These are phyloP conservation scores for Colletotrichum musicola DNA, from an alignment of 2,329 filamentous ascomycete species.

Conservation along the genomic window DNA sequence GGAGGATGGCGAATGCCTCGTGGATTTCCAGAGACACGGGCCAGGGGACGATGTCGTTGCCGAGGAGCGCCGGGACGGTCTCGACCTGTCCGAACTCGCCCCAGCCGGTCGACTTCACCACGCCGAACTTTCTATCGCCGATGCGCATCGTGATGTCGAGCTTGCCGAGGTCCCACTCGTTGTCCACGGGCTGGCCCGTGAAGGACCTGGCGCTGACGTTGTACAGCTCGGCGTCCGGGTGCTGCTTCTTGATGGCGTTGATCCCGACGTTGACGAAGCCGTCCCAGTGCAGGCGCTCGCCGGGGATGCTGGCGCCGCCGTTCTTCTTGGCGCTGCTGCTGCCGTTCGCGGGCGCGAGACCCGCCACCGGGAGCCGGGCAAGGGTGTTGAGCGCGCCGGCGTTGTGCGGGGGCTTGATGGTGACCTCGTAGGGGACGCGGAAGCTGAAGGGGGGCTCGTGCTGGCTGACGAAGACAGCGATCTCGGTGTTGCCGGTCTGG, in stretches of 20 bases:
- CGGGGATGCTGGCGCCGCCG: too few relatives aligned
- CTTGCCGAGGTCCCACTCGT: background rate
- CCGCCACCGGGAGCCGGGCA: background rate
- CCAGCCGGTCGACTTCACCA: background rate
- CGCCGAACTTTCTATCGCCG: background rate
- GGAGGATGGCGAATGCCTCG: background rate
- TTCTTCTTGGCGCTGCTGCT: background rate
- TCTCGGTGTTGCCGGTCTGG: background rate
- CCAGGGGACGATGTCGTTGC: background rate
- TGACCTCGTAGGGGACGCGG: background rate
- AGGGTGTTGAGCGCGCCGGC: background rate
- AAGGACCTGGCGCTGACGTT: background rate
- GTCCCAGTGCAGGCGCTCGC: background rate
- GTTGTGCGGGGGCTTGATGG: background rate
- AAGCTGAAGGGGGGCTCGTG: background rate
- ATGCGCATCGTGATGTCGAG: background rate
- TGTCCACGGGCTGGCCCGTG: background rate
- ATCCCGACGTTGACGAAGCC: background rate
- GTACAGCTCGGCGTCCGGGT: background rate
- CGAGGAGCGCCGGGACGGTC: background rate
- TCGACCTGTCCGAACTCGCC: background rate
- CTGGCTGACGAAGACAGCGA: background rate
- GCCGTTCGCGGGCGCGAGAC: background rate
- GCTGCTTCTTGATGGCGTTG: background rate
- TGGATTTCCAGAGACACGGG: background rate